phyloP scores from a whole-genome alignment of 176 grass and related monocot genomes.

The Oryza meyeriana region DNA sequence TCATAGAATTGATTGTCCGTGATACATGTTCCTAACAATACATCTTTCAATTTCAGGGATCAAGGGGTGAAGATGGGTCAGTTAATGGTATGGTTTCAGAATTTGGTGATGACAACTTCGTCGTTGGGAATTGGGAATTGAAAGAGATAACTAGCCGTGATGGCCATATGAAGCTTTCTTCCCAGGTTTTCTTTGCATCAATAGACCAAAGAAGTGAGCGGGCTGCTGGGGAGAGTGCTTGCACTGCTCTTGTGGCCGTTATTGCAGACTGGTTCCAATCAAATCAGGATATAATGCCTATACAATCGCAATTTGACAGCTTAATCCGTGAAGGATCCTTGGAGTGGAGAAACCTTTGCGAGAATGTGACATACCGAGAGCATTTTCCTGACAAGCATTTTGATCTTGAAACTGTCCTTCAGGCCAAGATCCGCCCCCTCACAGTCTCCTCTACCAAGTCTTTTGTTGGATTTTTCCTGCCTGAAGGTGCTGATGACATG shows the following conservation, averaged over 20 bases:
- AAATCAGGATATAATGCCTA: conserved; percentile 62
- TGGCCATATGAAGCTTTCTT: conserved; percentile 64
- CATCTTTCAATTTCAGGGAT: conserved; percentile 30
- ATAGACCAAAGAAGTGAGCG: conserved; percentile 94
- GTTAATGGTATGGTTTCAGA: conserved; percentile 39
- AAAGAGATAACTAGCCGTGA: conserved; percentile 70
- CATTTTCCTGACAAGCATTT: conserved; percentile 82
- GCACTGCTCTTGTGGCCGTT: conserved; percentile 73
- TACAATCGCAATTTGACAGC: conserved; percentile 69
- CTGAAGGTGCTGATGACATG: conserved; percentile 43
- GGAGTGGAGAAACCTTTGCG: conserved; percentile 83
- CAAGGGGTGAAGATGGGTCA: conserved; percentile 42
- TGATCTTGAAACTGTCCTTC: conserved; percentile 91
- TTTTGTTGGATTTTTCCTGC: conserved; percentile 74
- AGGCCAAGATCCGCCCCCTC: conserved; percentile 60
- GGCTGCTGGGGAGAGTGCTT: conserved; percentile 77
- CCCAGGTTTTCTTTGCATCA: conserved; percentile 83
- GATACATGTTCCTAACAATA: conserved; percentile 5
- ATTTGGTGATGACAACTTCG: conserved; percentile 76
- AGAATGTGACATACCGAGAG: conserved; percentile 44
- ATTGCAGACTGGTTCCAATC: conserved; percentile 87
- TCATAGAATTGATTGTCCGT: neutral
- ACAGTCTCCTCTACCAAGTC: conserved; percentile 45
- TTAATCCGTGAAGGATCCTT: conserved; percentile 78
- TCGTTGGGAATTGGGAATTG: conserved; percentile 80